These are phyloP conservation scores for Thamnidium elegans DNA, from an alignment of 192 early-diverging fungal genomes.

Conservation along the genomic window DNA sequence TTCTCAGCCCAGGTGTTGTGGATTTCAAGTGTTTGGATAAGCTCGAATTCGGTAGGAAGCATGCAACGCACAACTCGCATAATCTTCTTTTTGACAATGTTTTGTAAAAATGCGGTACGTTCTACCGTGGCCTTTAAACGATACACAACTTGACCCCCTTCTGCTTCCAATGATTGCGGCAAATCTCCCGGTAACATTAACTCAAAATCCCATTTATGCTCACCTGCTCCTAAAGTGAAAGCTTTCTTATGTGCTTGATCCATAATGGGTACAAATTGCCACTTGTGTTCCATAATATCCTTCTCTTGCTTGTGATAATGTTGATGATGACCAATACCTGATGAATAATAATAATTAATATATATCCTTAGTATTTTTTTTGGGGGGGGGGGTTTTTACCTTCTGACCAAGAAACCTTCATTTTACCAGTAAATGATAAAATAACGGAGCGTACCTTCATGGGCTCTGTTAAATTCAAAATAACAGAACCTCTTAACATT, in stretches of 20 bases:
- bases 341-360: neutral
- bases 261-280: conserved; percentile 42
- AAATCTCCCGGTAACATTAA: conserved; percentile 50
- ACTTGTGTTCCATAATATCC: conserved; percentile 48
- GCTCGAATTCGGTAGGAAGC: conserved; percentile 43
- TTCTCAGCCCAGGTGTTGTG: conserved; percentile 51
- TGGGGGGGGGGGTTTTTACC: too few species aligned
- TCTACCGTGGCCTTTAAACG: conserved; percentile 49
- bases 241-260: conserved; percentile 28
- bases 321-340: neutral
- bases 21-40: conserved; percentile 45
- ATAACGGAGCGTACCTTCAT: conserved; percentile 48
- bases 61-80: conserved; percentile 50
- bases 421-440: conserved; percentile 47
- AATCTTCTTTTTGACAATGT: conserved; percentile 27
- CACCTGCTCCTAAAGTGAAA: conserved; percentile 31
- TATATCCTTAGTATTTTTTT: neutral
- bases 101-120: conserved; percentile 52
- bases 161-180: conserved; percentile 54
- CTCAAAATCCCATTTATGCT: conserved; percentile 50
- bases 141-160: conserved; percentile 49
- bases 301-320: conserved; percentile 25
- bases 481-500: conserved; percentile 50
- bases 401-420: conserved; percentile 44
- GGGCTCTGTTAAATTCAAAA: conserved; percentile 44